phyloP scores from a whole-genome alignment of 345 rosid species.

The Melaleuca quinquenervia region DNA sequence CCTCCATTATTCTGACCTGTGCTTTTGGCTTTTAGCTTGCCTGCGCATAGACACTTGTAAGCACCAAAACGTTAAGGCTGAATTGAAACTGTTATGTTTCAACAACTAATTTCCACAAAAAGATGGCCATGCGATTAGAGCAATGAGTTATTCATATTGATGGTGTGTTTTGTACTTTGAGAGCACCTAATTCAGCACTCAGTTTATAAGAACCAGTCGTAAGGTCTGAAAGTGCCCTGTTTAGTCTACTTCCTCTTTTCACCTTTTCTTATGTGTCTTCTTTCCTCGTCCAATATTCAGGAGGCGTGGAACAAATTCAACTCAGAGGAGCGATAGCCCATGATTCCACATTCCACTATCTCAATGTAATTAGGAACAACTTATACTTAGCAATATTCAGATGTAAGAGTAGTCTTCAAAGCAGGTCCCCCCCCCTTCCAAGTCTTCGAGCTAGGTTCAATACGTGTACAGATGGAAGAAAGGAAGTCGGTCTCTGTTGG shows the following conservation, averaged over 20 bases:
- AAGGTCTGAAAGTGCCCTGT: neutral
- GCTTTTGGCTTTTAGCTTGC: neutral
- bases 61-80: neutral
- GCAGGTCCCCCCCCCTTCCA: too few relatives aligned
- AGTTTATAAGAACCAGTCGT: neutral
- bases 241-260: too few relatives aligned
- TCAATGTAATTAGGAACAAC: neutral
- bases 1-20: neutral
- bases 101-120: neutral
- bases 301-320: conserved; percentile 97
- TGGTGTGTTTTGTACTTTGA: neutral
- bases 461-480: neutral
- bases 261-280: neutral
- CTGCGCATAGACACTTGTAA: neutral
- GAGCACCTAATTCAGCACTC: neutral
- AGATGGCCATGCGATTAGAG: neutral
- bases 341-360: neutral
- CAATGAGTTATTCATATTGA: neutral
- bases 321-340: conserved; percentile 69
- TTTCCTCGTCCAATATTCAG: conserved; percentile 24
- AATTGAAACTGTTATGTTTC: neutral
- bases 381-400: neutral
- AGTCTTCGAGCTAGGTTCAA: neutral
- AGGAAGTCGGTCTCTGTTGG: neutral
- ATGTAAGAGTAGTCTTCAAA: neutral